These are phyloP conservation scores for Heritiera fomes DNA, from an alignment of 345 rosid genomes.

Conservation along the genomic window DNA sequence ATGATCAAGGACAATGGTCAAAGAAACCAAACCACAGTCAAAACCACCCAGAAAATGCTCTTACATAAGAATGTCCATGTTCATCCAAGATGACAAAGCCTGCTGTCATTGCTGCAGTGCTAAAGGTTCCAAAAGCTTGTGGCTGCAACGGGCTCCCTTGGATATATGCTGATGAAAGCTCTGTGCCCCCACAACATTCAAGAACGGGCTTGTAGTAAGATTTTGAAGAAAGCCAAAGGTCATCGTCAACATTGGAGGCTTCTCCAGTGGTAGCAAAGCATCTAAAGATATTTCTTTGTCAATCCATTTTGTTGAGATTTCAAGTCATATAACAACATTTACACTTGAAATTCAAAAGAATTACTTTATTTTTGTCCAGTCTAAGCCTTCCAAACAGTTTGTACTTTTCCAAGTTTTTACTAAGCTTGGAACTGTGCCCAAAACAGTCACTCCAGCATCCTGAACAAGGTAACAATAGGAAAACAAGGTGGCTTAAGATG, in stretches of 20 bases:
- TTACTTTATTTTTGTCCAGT: constrained; percentile 81
- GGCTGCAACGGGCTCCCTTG: constrained; percentile 74
- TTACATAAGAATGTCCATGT: constrained; percentile 65
- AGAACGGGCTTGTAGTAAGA: constrained; percentile 69
- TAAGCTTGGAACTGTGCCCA: constrained; percentile 90
- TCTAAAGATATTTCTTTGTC: constrained; percentile 36
- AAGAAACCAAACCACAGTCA: neutral
- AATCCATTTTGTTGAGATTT: neutral
- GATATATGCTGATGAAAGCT: constrained; percentile 75
- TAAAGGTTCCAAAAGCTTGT: constrained; percentile 90
- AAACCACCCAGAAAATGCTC: constrained; percentile 13
- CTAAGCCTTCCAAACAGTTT: constrained; percentile 65
- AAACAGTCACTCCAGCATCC: constrained; percentile 85
- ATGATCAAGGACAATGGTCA: neutral
- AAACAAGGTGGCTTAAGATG: neutral
- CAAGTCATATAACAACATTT: constrained; percentile 2
- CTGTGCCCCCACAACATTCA: constrained; percentile 91
- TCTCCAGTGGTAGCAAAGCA: constrained; percentile 71
- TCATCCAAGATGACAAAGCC: constrained; percentile 78
- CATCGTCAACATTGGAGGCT: constrained; percentile 83
- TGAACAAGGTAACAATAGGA: constrained; percentile 30
- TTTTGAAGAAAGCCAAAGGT: constrained; percentile 93
- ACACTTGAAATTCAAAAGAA: neutral
- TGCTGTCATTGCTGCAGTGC: constrained; percentile 67
- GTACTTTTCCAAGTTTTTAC: constrained; percentile 84